These are phyloP conservation scores for Boletus coccyginus DNA, from an alignment of 768 basidiomycete genomes.

Conservation along the genomic window DNA sequence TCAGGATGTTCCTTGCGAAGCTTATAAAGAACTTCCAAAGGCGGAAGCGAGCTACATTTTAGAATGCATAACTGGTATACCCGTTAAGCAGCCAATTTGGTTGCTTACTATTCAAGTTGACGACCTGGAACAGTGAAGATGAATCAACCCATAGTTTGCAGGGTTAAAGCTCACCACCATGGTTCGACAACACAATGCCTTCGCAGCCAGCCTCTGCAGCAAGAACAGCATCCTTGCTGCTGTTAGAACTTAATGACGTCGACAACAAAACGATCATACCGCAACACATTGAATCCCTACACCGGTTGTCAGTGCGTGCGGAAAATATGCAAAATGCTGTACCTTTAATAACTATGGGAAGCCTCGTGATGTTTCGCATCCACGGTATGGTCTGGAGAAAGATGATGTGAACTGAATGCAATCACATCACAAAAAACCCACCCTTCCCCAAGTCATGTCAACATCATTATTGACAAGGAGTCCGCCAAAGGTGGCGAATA, in stretches of 20 bases:
- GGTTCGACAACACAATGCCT: constrained; percentile 87
- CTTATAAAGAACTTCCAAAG: constrained; percentile 74
- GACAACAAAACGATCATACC: constrained; percentile 31
- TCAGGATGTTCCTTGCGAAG: constrained; percentile 73
- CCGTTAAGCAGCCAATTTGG: neutral
- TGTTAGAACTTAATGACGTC: constrained; percentile 2
- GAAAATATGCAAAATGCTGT: neutral
- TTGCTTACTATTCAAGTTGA: constrained; percentile 73
- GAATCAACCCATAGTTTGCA: neutral
- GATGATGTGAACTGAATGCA: neutral
- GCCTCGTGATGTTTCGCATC: constrained; percentile 63
- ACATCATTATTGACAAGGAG: constrained; percentile 64
- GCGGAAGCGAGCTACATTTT: constrained; percentile 60
- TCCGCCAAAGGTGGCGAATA: constrained; percentile 65
- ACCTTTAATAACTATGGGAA: constrained; percentile 79
- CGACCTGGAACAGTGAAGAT: constrained; percentile 42
- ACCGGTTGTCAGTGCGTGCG: constrained; percentile 7
- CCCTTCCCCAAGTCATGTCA: constrained; percentile 78
- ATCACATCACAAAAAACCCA: constrained; percentile 15
- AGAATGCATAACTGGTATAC: constrained; percentile 6
- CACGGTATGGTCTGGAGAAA: constrained; percentile 66
- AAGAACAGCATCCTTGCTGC: constrained; percentile 73
- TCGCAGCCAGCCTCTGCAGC: constrained; percentile 83
- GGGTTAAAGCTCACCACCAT: constrained; percentile 61
- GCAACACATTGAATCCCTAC: constrained; percentile 71